Base-by-base conservation (phyloP, 2,329 filamentous ascomycete genomes). In the Cercospora sp. region DNA sequence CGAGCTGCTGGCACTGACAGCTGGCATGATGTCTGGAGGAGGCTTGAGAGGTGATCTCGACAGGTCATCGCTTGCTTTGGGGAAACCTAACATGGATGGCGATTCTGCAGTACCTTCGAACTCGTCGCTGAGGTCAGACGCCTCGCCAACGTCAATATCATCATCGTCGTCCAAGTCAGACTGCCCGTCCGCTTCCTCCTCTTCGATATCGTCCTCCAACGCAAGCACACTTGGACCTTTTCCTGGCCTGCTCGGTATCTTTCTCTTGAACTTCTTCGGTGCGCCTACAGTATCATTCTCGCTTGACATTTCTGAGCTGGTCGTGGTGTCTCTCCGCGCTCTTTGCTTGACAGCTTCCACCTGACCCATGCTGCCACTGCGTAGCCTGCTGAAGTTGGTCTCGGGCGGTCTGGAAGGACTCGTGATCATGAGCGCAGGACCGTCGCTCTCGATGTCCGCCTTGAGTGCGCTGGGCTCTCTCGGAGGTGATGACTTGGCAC, bases 401-500 rank as follows among this genome's bases (percentile, higher is more conserved):
- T 73, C 70, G 6, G 68, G 67, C n/a, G 72, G 70, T 30, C 55
- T 63, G 3, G 70, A 72, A 0, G 87, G 87, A 16, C 86, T 87
- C 1, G 85, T 87, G n/a, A 77, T 63, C 66, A 72, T 74, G 20
- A 75, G 62, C 30, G 75, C 74, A 9, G 75, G 75, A 12, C 73
- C 75, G n/a, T 67, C 70, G 57, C 31, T 67, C 59, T 67, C 65
- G 28, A 67, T 67, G 8, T 61, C 68, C 26, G 66, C 62, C 42
- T 69, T 70, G 26, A 71, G 51, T 4, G 69, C 70, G 57, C 61
- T 67, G 13, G 67, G 63, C 48, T 69, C 64, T 30, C 63, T 72
- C 0, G 69, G 67, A 3, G 94, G 94, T 59, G 94, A 97, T 0
- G 94, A 97, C 10, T 92, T 94, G 28, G 94, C 92, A 65, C 94